Evolutionary conservation across 1,284 basidiomycete genomes (phyloP).

Genomic region (Sporisorium graminicola): DNA sequence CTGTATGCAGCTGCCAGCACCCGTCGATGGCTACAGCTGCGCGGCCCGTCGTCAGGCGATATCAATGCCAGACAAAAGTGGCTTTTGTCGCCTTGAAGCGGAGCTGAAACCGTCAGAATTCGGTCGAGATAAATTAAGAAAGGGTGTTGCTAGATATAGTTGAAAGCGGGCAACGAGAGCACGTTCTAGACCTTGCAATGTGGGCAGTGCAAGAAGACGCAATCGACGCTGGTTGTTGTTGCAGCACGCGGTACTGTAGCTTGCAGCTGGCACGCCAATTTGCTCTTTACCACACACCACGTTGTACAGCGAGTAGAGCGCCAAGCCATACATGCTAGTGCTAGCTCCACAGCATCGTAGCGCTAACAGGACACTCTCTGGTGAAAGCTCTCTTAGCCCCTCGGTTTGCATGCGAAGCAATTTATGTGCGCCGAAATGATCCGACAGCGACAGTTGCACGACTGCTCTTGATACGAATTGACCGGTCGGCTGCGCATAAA

Average conservation of each 20-base stretch:
- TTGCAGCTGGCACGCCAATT: not conserved
- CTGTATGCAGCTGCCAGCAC: conserved; percentile 3
- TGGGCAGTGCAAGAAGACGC: too few relatives aligned
- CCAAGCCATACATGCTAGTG: not conserved
- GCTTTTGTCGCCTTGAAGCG: conserved; percentile 4
- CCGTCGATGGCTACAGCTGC: not conserved
- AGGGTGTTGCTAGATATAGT: not conserved
- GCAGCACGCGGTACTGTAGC: not conserved
- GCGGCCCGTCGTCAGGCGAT: not conserved
- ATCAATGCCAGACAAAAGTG: not conserved
- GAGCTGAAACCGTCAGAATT: not conserved
- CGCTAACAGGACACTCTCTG: too few relatives aligned
- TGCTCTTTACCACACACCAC: too few relatives aligned
- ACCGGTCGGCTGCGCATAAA: not conserved
- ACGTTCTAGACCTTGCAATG: not conserved
- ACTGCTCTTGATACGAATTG: not conserved
- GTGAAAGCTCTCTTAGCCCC: too few relatives aligned
- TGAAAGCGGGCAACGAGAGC: not conserved
- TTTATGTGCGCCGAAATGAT: not conserved
- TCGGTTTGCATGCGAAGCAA: conserved; percentile 3
- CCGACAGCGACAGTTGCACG: too few relatives aligned
- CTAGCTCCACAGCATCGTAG: too few relatives aligned
- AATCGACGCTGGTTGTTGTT: not conserved
- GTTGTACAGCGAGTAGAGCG: not conserved
- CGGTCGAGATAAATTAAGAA: not conserved